A percentile compares a stretch with the other conserved stretches of the same genome.
Conservation (phyloP, 495 filamentous ascomycete species). For the Hyphodiscus hymeniophilus region DNA sequence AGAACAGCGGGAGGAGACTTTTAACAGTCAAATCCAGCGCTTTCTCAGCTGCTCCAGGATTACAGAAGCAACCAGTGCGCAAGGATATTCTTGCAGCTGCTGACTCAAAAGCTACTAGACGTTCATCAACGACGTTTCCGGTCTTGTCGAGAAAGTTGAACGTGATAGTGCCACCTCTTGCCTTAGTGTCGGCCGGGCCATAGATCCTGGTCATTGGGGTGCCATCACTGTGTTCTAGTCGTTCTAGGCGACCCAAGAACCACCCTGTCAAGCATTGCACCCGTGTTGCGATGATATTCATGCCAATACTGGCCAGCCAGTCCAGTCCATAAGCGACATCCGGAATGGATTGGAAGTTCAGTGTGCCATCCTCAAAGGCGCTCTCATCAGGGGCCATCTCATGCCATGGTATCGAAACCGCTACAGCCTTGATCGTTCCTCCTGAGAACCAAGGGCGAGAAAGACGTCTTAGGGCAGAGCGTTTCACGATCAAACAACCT, state of each 20-base stretch:
- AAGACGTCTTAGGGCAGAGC: constrained; percentile 32
- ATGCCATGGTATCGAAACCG: constrained; percentile 42
- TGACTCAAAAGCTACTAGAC: constrained; percentile 36
- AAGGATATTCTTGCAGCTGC: constrained; percentile 39
- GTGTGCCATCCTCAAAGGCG: constrained; percentile 54
- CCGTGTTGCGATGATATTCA: constrained; percentile 18
- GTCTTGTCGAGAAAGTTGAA: constrained; percentile 43
- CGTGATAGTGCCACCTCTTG: constrained; percentile 49
- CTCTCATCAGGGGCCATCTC: constrained; percentile 30
- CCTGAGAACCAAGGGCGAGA: constrained; percentile 51
- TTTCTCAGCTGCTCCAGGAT: constrained; percentile 42
- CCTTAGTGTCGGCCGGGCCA: constrained; percentile 34
- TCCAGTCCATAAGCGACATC: constrained; percentile 46
- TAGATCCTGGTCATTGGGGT: constrained; percentile 40
- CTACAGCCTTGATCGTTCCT: constrained; percentile 49
- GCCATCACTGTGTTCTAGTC: constrained; percentile 42
- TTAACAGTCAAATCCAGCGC: constrained; percentile 14
- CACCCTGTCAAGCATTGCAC: constrained; percentile 34
- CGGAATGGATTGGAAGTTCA: constrained; percentile 49
- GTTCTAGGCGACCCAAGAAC: constrained; percentile 36
- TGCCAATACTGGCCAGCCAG: constrained; percentile 19
- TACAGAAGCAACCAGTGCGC: constrained; percentile 54
- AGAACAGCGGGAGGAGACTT: constrained; percentile 8
- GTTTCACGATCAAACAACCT: constrained; percentile 46
- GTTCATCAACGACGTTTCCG: constrained; percentile 43